Percentiles rank a stretch among this genome's conserved stretches.
Conservation (phyloP, 2,329 filamentous ascomycete species). For the Fusarium kyushuense region DNA sequence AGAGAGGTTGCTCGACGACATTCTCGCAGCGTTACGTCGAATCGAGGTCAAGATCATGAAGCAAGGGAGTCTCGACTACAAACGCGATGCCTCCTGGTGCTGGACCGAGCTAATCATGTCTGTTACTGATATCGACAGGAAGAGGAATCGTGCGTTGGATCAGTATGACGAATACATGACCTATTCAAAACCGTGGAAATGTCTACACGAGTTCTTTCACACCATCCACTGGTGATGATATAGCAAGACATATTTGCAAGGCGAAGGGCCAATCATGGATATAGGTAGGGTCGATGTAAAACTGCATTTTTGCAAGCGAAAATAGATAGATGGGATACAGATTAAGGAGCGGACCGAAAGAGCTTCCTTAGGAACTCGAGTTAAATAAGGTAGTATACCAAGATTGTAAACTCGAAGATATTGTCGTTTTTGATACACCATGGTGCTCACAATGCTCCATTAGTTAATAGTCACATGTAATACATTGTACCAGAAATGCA, state of each 20-base stretch:
- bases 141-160: neutral
- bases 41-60: neutral
- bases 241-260: neutral
- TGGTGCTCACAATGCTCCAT: too few species aligned
- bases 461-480: too few species aligned
- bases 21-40: neutral
- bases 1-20: neutral
- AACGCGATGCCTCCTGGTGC: neutral
- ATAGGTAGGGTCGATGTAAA: neutral
- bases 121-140: neutral
- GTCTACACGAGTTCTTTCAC: neutral
- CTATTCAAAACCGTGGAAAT: neutral
- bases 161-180: neutral
- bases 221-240: neutral
- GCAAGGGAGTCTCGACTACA: neutral
- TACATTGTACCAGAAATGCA: too few species aligned
- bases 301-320: neutral
- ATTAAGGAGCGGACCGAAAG: neutral
- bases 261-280: neutral
- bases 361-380: too few species aligned
- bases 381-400: too few species aligned
- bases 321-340: neutral
- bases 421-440: neutral
- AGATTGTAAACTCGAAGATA: neutral
- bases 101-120: slow-evolving; percentile 9